Evolutionary conservation across 1,284 basidiomycete genomes (phyloP).

Genomic region (Thelephora terrestris): DNA sequence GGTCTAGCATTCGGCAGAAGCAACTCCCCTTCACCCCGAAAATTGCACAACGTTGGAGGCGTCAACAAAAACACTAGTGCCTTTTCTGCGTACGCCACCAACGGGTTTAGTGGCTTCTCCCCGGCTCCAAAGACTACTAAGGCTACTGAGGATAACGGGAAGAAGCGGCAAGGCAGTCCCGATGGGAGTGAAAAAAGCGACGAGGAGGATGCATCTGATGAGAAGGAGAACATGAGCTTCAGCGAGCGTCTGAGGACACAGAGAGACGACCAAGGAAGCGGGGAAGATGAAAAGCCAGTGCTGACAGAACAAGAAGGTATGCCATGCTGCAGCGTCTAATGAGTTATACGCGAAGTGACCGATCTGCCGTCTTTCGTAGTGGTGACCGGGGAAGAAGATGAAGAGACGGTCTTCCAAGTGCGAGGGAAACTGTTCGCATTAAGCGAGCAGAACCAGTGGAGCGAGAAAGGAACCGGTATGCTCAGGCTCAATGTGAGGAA

Average conservation of each 20-base stretch:
- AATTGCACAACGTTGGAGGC: not conserved
- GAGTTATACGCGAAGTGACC: not conserved
- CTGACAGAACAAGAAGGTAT: conserved; percentile 65
- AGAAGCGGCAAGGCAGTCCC: conserved; percentile 2
- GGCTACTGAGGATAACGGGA: conserved; percentile 25
- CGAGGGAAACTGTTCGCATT: conserved; percentile 81
- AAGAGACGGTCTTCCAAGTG: conserved; percentile 75
- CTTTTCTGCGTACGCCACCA: conserved; percentile 49
- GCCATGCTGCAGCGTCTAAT: not conserved
- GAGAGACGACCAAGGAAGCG: conserved; percentile 26
- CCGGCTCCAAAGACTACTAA: conserved; percentile 41
- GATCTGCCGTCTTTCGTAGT: conserved; percentile 35
- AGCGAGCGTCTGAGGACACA: conserved; percentile 52
- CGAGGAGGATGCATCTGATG: conserved; percentile 28
- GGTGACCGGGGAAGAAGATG: conserved; percentile 87
- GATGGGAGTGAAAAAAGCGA: conserved; percentile 15
- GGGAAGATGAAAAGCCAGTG: conserved; percentile 39
- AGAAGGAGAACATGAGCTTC: conserved; percentile 32
- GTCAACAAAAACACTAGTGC: conserved; percentile 29
- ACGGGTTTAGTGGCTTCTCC: conserved; percentile 39
- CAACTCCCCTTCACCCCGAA: conserved; percentile 32
- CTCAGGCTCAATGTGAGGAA: conserved; percentile 74
- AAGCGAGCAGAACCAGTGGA: conserved; percentile 64
- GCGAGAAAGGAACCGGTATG: conserved; percentile 79
- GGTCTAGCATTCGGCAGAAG: conserved; percentile 25